Evolutionary conservation across 1,139 yeast genomes (phyloP), one percentile per base, ranked within the genome.

Genomic region (Spathaspora sp.): DNA sequence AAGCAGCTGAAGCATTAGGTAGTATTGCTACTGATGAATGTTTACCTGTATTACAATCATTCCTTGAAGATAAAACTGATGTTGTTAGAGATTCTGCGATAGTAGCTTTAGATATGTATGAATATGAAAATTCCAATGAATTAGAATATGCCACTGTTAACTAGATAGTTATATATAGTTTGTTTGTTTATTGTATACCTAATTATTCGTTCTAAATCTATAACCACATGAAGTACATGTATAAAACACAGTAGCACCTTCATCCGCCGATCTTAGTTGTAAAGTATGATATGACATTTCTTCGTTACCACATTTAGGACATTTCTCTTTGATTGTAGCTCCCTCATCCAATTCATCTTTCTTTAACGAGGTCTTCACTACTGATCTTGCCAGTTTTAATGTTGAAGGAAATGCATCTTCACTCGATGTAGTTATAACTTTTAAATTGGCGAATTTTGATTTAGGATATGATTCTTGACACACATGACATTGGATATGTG

Each of bases 1-100:
- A 95, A 70, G 99, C 99, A 47, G 99, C 99, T 26, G 99, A 95
- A 70, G 99, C 99, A 25, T 78, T 95, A 57, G 99, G 99, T 20
- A 81, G 96, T 25, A 93, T 95, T 64, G 98, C 97, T 23, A 89
- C 97, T n/a, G 96, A 89, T 58, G 97, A 91, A 49, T 96, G 93
- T 43, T 77, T 91, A 55, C 97, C 97, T 15, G 85, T 93, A 36
- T 80, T 95, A 60, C 80, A 87, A 63, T 74, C 83, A 39, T 88
- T 87, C 67, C 78, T 91, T 58, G 74, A 82, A 57, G 99, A 95
- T 64, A 75, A 81, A 51, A 97, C 88, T 58, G 81, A 78, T 48
- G 99, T 95, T 43, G 99, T 95, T 42, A 82, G 97, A 63, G 98
- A 95, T 65, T 86, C 96, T 53, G 98, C 98, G 23, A 79, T 91